Base-by-base conservation (phyloP, 768 basidiomycete genomes). In the Lactarius trivialis region DNA sequence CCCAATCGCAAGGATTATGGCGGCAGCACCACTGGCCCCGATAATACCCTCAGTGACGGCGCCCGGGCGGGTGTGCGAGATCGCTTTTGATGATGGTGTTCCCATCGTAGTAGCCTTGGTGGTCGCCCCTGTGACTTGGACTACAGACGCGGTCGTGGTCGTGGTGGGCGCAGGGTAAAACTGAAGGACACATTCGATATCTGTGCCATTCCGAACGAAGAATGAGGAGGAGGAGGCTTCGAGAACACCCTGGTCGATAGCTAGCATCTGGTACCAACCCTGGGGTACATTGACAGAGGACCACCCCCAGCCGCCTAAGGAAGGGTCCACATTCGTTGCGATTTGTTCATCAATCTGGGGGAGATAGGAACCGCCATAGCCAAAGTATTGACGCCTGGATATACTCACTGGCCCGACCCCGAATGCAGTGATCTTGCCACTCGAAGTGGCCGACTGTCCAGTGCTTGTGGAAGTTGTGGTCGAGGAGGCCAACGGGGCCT, bases 21-120 rank as follows among this genome's bases (percentile, higher is more conserved):
- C 3, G 3, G 71, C 77, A 2, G 76, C 67, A 2, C 76, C 81
- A 5, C 81, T n/a, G n/a, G n/a, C n/a, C n/a, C n/a, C 85, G 3
- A 85, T 64, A 24, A 80, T 76, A 24, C 79, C 79, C 4, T 84
- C 86, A 4, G 76, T 78, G 28, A 87, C 79, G 9, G 76, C 74
- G 0, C 77, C 79, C n/a, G n/a, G n/a, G n/a, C n/a, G n/a, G 1
- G 72, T 70, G 43, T 78, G 78, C 6, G 71, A 68, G 37, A 28
- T 7, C 8, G 41, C 8, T n/a, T 11, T 43, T n/a, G 9, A 43
- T 43, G 41, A 2, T 43, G 19, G 9, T 17, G 30, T 30, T 3
- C n/a, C n/a, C n/a, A 6, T 30, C 2, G 41, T 43, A n/a, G 41
- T 43, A 43, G 3, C 19, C 2, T 41, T n/a, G 39, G 7, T 2